Conservation (phyloP, 257 asterid genomes). For the Handroanthus guayacan region DNA sequence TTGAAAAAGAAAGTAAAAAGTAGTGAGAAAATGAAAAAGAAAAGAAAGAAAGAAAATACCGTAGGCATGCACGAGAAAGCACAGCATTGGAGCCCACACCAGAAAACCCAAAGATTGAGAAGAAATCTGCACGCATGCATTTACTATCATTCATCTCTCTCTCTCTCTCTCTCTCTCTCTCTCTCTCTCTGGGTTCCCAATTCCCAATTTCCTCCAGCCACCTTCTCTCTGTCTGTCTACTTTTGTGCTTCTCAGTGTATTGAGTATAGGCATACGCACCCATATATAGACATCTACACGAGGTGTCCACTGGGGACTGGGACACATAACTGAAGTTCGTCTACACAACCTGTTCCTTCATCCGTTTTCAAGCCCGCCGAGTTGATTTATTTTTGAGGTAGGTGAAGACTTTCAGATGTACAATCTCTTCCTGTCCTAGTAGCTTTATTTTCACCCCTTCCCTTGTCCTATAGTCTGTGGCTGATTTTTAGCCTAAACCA, state of each 20-base stretch:
- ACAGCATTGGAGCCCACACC: constrained; percentile 40
- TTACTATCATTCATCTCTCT: constrained; percentile 17
- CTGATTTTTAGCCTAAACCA: neutral
- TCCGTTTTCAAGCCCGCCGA: neutral
- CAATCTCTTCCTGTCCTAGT: neutral
- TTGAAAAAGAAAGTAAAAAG: neutral
- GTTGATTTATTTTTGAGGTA: constrained; percentile 3
- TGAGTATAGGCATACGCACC: neutral
- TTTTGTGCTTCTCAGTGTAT: neutral
- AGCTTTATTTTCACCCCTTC: neutral
- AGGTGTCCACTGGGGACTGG: neutral
- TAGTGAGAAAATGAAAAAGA: neutral
- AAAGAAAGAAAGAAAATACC: neutral
- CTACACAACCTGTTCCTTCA: neutral
- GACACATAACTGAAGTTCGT: neutral
- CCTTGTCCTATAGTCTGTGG: neutral
- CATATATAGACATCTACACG: neutral
- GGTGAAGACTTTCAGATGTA: neutral
- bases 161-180: neutral
- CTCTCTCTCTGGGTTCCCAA: constrained; percentile 1
- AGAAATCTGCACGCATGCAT: constrained; percentile 43
- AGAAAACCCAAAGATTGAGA: constrained; percentile 23
- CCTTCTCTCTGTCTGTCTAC: constrained; percentile 14
- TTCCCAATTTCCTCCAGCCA: constrained; percentile 15
- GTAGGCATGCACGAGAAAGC: constrained; percentile 23